Base-by-base conservation (phyloP, 1,284 basidiomycete species). In the Mycosarcoma mackinlayi region DNA sequence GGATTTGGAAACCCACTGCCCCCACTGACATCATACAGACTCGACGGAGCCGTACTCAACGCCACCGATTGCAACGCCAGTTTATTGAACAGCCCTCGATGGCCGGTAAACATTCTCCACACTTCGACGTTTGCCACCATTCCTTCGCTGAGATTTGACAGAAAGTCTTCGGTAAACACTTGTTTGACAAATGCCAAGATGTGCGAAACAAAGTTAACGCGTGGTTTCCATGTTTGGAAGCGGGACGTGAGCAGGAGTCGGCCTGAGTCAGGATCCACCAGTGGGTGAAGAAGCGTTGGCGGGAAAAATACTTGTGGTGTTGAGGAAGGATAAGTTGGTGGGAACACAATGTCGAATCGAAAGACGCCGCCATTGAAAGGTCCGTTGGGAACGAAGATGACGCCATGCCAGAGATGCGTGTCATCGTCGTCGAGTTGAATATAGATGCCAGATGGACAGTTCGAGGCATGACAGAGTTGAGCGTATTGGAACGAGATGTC, bases 261-360 rank as follows among this genome's bases (percentile, higher is more conserved):
- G 3, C 73, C 73, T 1, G 66, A 47, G 24, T 63, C 51, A 2
- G 70, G 71, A n/a, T 76, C 65, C 5, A 78, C 67, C 1, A 78
- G 54, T 4, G 76, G 76, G 33, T 78, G 76, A 1, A 77, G 46
- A 9, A 76, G 41, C 1, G 69, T 72, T 0, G 66, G 65, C 11
- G 67, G 67, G 35, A 78, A 76, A 27, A 46, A 70, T 13, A 75
- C 68, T 30, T 71, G 65, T 1, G 76, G 76, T 1, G 66, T 69
- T 4, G 67, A 35, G 8, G 40, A 46, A 0, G 72, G 75, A 21
- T 60, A 77, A 10, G 39, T 25, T 1, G 62, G 27, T 0, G 73
- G 68, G 37, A 75, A 76, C 23, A 67, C 65, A 41, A 78, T 64
- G 45, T 76, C 66, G 55, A 78, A 78, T n/a, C 72, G 61, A 44